Conservation (phyloP, 805 yeast genomes). For the Kuraishia floccosa region DNA sequence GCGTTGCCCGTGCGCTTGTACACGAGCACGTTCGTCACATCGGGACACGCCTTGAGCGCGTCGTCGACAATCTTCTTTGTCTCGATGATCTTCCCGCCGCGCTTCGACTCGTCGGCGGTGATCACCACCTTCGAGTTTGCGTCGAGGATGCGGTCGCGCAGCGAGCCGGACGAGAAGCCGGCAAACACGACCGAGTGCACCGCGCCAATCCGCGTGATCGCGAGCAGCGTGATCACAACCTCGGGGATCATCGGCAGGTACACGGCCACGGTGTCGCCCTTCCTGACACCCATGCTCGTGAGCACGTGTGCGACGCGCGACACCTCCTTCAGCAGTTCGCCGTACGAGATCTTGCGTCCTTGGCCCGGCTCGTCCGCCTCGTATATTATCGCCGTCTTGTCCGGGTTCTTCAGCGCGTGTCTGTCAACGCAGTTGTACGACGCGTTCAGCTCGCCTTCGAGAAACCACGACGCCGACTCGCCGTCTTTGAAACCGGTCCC, state of each 20-base stretch:
- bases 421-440: slow-evolving; percentile 76
- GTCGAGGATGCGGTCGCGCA: slow-evolving; percentile 60
- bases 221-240: slow-evolving; percentile 65
- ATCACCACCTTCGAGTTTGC: slow-evolving; percentile 64
- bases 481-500: slow-evolving; percentile 32
- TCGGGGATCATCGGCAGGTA: slow-evolving; percentile 83
- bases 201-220: slow-evolving; percentile 75
- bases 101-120: slow-evolving; percentile 72
- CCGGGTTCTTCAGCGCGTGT: slow-evolving; percentile 61
- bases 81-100: slow-evolving; percentile 76
- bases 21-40: slow-evolving; percentile 60
- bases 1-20: slow-evolving; percentile 62
- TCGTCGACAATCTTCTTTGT: slow-evolving; percentile 79
- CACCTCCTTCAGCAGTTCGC: slow-evolving; percentile 60
- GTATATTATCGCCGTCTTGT: slow-evolving; percentile 64
- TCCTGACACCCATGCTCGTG: slow-evolving; percentile 52
- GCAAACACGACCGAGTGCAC: slow-evolving; percentile 81
- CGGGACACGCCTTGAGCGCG: slow-evolving; percentile 55
- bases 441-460: slow-evolving; percentile 73
- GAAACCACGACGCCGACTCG: slow-evolving; percentile 59
- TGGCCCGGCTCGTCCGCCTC: slow-evolving; percentile 74
- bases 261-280: slow-evolving; percentile 81
- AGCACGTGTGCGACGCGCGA: slow-evolving; percentile 63
- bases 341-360: slow-evolving; percentile 52
- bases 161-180: slow-evolving; percentile 67